These are phyloP conservation scores for Rhizoctonia solani DNA, from an alignment of 1,284 basidiomycete genomes.

Conservation along the genomic window DNA sequence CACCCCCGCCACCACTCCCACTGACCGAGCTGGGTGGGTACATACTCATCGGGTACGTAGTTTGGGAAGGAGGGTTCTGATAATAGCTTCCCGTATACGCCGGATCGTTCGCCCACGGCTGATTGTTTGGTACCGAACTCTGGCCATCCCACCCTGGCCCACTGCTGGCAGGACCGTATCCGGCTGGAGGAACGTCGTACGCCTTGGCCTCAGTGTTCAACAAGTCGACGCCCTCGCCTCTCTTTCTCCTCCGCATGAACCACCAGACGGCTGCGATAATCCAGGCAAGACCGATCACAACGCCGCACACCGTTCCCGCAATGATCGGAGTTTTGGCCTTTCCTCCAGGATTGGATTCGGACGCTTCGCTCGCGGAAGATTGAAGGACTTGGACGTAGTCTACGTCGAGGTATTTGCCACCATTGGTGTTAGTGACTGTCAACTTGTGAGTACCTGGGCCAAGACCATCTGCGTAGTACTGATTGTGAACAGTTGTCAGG, in stretches of 20 bases:
- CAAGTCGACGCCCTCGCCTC: not conserved
- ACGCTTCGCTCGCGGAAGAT: not conserved
- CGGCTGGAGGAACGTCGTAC: conserved; percentile 10
- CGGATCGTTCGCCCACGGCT: conserved; percentile 29
- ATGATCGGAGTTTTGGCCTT: conserved; percentile 13
- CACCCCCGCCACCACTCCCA: not conserved
- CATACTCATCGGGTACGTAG: conserved; percentile 12
- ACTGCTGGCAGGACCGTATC: conserved; percentile 8
- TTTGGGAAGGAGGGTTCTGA: not conserved
- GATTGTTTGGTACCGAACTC: not conserved
- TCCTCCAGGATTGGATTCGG: not conserved
- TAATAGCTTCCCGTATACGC: not conserved
- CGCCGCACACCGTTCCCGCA: conserved; percentile 8
- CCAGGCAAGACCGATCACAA: conserved; percentile 14
- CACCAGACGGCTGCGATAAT: conserved; percentile 6
- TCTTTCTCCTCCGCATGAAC: not conserved
- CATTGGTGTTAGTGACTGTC: conserved; percentile 15
- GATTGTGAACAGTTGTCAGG: not conserved
- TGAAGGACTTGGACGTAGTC: conserved; percentile 28
- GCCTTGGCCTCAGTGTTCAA: conserved; percentile 3
- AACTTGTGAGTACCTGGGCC: conserved; percentile 26
- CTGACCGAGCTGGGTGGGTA: conserved; percentile 25
- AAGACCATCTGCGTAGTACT: conserved; percentile 32
- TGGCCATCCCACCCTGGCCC: conserved; percentile 12
- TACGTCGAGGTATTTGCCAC: conserved; percentile 10